Evolutionary conservation across 257 asterid genomes (phyloP).

Genomic region (Salvia miltiorrhiza): DNA sequence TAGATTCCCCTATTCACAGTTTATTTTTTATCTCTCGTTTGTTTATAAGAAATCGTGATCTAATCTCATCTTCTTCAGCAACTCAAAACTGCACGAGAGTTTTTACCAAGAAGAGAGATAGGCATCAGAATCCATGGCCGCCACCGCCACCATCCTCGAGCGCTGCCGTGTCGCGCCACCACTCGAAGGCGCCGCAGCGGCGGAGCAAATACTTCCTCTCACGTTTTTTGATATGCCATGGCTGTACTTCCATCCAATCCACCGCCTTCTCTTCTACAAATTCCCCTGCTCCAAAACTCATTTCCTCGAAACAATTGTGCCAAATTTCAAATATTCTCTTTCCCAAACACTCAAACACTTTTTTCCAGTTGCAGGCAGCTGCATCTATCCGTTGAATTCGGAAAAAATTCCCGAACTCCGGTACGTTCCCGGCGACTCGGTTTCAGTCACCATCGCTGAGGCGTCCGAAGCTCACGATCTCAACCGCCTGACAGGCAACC

Average conservation of each 20-base stretch:
- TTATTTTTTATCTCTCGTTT: too few relatives aligned
- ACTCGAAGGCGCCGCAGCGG: neutral
- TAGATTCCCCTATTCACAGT: too few relatives aligned
- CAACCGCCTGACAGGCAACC: conserved; percentile 26
- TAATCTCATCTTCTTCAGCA: too few relatives aligned
- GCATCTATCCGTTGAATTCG: conserved; percentile 11
- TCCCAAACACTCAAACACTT: conserved; percentile 41
- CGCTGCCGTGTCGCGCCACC: conserved; percentile 32
- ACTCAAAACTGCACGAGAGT: too few relatives aligned
- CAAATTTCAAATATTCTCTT: conserved; percentile 35
- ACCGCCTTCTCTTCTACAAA: conserved; percentile 42
- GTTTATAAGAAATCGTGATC: too few relatives aligned
- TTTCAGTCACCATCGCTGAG: conserved; percentile 35
- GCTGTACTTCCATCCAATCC: conserved; percentile 37
- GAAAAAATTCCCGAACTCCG: conserved; percentile 27
- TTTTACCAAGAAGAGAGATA: neutral
- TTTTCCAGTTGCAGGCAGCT: conserved; percentile 39
- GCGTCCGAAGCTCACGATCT: conserved; percentile 24
- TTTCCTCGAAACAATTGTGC: conserved; percentile 34
- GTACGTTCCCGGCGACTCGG: conserved; percentile 36
- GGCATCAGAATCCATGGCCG: neutral
- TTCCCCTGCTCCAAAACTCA: conserved; percentile 29
- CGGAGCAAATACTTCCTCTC: conserved; percentile 25
- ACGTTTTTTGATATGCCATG: conserved; percentile 35
- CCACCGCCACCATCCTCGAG: conserved; percentile 19